phyloP scores from a whole-genome alignment of 176 grass and related monocot species.

The Zizania latifolia region DNA sequence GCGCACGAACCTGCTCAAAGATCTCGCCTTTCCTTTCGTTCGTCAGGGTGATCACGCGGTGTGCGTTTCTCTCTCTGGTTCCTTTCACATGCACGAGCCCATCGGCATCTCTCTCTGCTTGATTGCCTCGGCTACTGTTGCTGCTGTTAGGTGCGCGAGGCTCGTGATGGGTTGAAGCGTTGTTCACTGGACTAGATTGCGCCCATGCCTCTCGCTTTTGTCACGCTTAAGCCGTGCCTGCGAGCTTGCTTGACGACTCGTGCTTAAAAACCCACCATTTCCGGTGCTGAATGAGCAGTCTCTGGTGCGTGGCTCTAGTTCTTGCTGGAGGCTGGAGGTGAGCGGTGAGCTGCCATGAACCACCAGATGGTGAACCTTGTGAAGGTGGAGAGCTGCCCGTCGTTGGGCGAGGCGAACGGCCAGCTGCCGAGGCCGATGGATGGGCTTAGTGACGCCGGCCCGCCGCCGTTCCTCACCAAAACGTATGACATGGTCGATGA shows the following conservation, averaged over 20 bases:
- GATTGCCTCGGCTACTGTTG: not conserved
- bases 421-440: constrained; percentile 59
- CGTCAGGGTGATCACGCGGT: not conserved
- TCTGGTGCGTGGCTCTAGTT: not conserved
- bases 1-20: not conserved
- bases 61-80: not conserved
- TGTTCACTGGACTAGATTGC: not conserved
- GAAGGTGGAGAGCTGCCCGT: constrained; percentile 45
- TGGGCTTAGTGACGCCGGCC: constrained; percentile 54
- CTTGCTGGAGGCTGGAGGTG: constrained; percentile 5
- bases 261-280: not conserved
- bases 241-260: not conserved
- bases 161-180: constrained; percentile 28
- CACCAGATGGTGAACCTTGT: constrained; percentile 47
- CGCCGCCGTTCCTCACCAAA: constrained; percentile 76
- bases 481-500: constrained; percentile 91
- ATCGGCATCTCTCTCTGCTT: not conserved
- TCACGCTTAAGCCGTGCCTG: not conserved
- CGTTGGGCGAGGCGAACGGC: constrained; percentile 3
- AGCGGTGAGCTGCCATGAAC: constrained; percentile 15
- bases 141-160: not conserved
- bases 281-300: not conserved
- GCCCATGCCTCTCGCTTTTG: constrained; percentile 2
- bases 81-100: not conserved
- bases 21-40: not conserved